Evolutionary conservation across 176 grass and related monocot species (phyloP).

Genomic region (Ensete glaucum): DNA sequence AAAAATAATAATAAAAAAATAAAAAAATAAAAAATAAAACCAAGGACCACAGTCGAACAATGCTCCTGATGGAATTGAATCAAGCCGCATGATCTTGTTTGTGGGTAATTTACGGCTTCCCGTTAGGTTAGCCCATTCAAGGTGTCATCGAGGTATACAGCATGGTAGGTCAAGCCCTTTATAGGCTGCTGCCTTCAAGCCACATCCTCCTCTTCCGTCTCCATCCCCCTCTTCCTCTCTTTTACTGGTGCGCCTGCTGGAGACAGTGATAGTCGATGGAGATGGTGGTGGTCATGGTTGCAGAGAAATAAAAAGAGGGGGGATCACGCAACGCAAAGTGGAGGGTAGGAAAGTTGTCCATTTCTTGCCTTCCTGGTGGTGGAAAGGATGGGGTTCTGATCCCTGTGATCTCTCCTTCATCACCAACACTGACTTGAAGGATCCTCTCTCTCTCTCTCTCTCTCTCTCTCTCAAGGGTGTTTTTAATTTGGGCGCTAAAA

Average conservation of each 20-base stretch:
- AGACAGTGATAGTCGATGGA: neutral
- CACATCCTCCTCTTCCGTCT: neutral
- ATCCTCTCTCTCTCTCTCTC: neutral
- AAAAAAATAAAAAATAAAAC: neutral
- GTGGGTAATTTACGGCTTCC: neutral
- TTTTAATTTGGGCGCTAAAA: conserved; percentile 18
- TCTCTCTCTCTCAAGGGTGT: no score
- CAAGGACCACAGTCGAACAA: neutral
- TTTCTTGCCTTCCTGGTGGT: no score
- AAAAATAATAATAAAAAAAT: neutral
- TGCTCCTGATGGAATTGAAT: neutral
- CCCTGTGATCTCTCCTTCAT: conserved; percentile 7
- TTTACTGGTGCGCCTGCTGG: conserved; percentile 25
- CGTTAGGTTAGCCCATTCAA: conserved; percentile 10
- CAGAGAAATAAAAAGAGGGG: conserved; percentile 11
- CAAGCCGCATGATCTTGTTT: no score
- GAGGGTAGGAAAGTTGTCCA: no score
- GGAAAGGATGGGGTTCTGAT: conserved; percentile 13
- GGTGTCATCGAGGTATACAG: conserved; percentile 9
- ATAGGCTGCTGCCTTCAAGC: neutral
- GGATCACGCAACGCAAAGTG: no score
- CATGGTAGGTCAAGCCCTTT: conserved; percentile 28
- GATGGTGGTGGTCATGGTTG: neutral
- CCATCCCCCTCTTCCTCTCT: neutral
- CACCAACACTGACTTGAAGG: conserved; percentile 3